These are phyloP conservation scores for Ulmus americana DNA, from an alignment of 331 rosid genomes.

Conservation along the genomic window DNA sequence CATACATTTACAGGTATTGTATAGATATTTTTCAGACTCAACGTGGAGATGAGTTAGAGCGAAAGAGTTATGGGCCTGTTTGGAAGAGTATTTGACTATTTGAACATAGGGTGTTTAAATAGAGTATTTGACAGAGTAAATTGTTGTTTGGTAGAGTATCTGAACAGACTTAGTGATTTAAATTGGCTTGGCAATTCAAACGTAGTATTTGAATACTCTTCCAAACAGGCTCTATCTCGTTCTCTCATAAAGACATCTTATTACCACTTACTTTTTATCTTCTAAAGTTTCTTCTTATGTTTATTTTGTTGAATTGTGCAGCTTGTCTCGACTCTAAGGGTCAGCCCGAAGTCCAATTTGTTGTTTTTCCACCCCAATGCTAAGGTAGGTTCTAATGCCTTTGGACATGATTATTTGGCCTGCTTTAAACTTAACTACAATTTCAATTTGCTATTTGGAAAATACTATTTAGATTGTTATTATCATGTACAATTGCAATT, in stretches of 20 bases:
- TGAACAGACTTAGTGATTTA: too few species aligned
- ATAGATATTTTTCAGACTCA: background rate
- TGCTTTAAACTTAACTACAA: background rate
- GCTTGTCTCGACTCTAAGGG: slow-evolving; percentile 80
- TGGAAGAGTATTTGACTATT: too few species aligned
- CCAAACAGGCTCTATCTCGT: background rate
- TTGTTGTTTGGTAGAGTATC: too few species aligned
- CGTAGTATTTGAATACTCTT: background rate
- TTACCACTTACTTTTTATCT: slow-evolving; percentile 8
- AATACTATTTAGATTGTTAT: too few species aligned
- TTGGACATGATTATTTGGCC: background rate
- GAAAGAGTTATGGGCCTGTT: too few species aligned
- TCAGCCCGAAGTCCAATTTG: slow-evolving; percentile 72
- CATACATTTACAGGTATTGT: slow-evolving; percentile 67
- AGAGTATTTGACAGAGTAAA: too few species aligned
- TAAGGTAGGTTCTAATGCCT: slow-evolving; percentile 47
- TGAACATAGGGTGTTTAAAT: too few species aligned
- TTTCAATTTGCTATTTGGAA: background rate
- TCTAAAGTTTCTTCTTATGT: slow-evolving; percentile 32
- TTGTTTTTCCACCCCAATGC: slow-evolving; percentile 65
- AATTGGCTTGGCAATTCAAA: too few species aligned
- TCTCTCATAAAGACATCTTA: slow-evolving; percentile 1
- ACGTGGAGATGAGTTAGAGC: background rate
- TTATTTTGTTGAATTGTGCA: slow-evolving; percentile 40
- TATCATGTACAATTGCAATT: too few species aligned